Evolutionary conservation across 371 early-diverging fungal species (phyloP).

Genomic region (Apophysomyces elegans): DNA sequence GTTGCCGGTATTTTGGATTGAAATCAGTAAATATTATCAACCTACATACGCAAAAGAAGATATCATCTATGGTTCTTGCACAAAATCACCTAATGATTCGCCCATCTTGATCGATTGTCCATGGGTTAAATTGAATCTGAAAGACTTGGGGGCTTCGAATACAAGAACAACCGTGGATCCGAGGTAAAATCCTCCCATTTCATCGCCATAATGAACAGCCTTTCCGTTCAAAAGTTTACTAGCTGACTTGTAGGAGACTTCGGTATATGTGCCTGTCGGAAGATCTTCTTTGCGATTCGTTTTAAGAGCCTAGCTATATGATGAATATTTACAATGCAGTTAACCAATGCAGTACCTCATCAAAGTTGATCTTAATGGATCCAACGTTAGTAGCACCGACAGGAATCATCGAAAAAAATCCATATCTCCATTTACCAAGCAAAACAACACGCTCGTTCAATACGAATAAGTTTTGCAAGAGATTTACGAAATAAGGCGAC

Average conservation of each 20-base stretch:
- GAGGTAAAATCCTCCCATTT: conserved; percentile 93
- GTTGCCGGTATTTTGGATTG: too few species aligned
- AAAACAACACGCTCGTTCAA: conserved; percentile 95
- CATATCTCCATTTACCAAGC: conserved; percentile 91
- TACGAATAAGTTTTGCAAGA: conserved; percentile 87
- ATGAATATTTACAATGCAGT: neutral
- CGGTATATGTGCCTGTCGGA: conserved; percentile 77
- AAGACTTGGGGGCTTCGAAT: conserved; percentile 90
- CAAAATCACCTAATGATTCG: conserved; percentile 71
- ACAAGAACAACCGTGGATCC: conserved; percentile 97
- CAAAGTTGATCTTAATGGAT: conserved; percentile 90
- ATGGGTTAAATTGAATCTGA: conserved; percentile 74
- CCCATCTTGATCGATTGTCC: conserved; percentile 87
- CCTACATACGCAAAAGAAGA: neutral
- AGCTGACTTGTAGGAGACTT: conserved; percentile 70
- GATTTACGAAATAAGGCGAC: conserved; percentile 84
- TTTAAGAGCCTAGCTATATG: conserved; percentile 59
- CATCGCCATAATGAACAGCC: conserved; percentile 77
- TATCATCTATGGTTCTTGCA: conserved; percentile 15
- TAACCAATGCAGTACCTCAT: conserved; percentile 53
- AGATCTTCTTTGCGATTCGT: conserved; percentile 71
- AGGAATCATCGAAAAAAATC: conserved; percentile 94
- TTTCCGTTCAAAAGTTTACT: conserved; percentile 70
- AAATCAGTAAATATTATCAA: too few species aligned
- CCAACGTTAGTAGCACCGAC: conserved; percentile 99